phyloP scores from a whole-genome alignment of 176 grass and related monocot species.

The Musa beccarii region DNA sequence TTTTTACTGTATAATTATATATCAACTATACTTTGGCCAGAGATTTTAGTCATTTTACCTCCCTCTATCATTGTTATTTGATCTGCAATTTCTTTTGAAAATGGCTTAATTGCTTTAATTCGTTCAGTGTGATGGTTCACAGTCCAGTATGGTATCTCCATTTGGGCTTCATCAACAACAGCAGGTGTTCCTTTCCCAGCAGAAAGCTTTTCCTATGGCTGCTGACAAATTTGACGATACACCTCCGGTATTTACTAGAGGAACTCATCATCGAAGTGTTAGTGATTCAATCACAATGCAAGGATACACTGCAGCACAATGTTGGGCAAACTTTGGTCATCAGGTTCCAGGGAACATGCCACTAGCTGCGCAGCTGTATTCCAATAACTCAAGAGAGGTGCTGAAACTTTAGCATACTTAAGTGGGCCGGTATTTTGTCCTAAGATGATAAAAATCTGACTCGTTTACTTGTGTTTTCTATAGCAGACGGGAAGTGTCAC shows the following conservation, averaged over 20 bases:
- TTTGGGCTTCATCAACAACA: slow-evolving; percentile 38
- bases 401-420: neutral
- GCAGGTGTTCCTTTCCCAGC: slow-evolving; percentile 26
- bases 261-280: slow-evolving; percentile 7
- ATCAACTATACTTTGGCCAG: neutral
- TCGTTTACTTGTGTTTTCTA: neutral
- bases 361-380: neutral
- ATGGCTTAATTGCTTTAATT: slow-evolving; percentile 3
- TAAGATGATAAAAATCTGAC: neutral
- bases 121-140: slow-evolving; percentile 16
- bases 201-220: slow-evolving; percentile 29
- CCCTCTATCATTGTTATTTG: neutral
- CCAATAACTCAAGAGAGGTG: slow-evolving; percentile 4
- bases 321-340: slow-evolving; percentile 22
- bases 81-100: neutral
- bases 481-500: slow-evolving; percentile 5
- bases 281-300: slow-evolving; percentile 10
- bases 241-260: neutral
- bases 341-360: slow-evolving; percentile 22
- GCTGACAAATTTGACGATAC: slow-evolving; percentile 12
- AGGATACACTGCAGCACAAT: slow-evolving; percentile 9
- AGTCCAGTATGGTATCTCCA: slow-evolving; percentile 36
- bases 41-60: neutral
- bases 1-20: neutral
- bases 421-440: neutral